A percentile compares a stretch with the other conserved stretches of the same genome.
These are phyloP conservation scores for Acacia concinna DNA, from an alignment of 331 rosid species.

Conservation along the genomic window DNA sequence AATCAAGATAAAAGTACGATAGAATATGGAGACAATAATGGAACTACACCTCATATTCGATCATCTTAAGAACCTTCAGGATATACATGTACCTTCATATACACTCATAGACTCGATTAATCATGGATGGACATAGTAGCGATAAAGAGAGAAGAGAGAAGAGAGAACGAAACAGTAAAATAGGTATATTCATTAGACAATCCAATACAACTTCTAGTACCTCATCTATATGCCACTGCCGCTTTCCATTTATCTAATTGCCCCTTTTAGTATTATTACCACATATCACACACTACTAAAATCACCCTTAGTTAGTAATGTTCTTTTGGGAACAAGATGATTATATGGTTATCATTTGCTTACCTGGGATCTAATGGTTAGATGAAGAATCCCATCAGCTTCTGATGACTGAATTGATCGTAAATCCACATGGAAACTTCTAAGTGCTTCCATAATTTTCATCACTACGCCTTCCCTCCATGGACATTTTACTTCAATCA, in stretches of 20 bases:
- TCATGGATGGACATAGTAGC: neutral
- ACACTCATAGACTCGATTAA: neutral
- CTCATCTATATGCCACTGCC: too few relatives aligned
- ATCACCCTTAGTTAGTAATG: neutral
- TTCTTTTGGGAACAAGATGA: neutral
- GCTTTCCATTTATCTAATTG: too few relatives aligned
- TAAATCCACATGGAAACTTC: conserved; percentile 58
- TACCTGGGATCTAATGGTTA: conserved; percentile 69
- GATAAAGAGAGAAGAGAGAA: too few relatives aligned
- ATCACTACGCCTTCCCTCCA: conserved; percentile 60
- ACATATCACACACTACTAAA: too few relatives aligned
- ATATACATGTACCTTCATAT: neutral
- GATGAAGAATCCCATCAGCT: conserved; percentile 55
- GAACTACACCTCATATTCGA: neutral
- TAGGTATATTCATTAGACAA: too few relatives aligned
- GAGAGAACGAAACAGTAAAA: too few relatives aligned
- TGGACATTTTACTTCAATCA: conserved; percentile 58
- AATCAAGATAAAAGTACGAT: conserved; percentile 6
- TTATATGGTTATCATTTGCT: conserved; percentile 16
- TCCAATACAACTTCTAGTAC: too few relatives aligned
- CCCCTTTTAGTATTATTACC: too few relatives aligned
- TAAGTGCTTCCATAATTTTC: conserved; percentile 66
- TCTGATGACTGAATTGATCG: conserved; percentile 75
- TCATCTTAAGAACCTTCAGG: neutral
- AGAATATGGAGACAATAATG: neutral